Conservation (phyloP, 2,329 filamentous ascomycete species). For the Clarireedia homoeocarpa region DNA sequence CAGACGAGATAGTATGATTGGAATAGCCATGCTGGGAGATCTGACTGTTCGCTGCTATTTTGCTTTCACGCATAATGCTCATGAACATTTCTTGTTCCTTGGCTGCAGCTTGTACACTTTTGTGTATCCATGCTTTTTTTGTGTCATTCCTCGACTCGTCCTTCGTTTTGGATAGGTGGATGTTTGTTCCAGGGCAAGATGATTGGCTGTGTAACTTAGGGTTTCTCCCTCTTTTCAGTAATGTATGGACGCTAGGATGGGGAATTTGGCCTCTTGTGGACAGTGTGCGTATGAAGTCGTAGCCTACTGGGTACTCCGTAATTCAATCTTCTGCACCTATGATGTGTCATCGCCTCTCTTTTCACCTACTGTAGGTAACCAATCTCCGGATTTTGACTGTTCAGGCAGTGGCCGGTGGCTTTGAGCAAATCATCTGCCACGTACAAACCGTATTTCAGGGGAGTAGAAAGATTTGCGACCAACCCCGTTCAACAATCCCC, state of each 20-base stretch:
- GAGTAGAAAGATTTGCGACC: background rate
- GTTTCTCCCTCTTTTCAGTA: background rate
- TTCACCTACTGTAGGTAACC: background rate
- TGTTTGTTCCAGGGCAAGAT: background rate
- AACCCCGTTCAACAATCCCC: too few relatives aligned
- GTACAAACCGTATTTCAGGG: background rate
- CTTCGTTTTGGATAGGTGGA: background rate
- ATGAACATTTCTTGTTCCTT: background rate
- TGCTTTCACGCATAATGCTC: background rate
- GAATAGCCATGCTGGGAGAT: too few relatives aligned
- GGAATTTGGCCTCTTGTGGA: background rate
- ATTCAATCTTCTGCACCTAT: background rate
- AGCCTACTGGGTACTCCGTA: background rate
- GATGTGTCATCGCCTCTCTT: slow-evolving; percentile 1
- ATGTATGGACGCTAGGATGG: background rate
- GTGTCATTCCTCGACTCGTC: background rate
- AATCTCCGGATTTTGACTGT: background rate
- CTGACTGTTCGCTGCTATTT: background rate
- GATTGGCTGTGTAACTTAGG: background rate
- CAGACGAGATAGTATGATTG: too few relatives aligned
- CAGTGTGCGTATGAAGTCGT: background rate
- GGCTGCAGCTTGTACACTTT: background rate
- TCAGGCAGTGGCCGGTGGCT: background rate
- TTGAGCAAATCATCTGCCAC: background rate
- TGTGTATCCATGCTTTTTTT: background rate